Base-by-base conservation (phyloP, 345 rosid species). In the Lagerstroemia speciosa region DNA sequence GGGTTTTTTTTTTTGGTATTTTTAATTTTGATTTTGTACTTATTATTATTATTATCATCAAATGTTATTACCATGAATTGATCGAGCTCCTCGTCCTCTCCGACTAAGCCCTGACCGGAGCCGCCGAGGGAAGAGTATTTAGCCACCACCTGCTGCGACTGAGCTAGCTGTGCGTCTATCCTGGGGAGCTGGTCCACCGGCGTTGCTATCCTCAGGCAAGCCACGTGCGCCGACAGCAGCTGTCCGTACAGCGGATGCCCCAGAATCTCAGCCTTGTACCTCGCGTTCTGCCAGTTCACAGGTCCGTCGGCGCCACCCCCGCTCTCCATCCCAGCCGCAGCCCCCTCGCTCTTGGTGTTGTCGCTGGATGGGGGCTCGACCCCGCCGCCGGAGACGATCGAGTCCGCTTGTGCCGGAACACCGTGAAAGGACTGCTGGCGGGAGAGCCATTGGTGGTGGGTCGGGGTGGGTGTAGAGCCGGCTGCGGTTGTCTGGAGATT, bases 171-270 rank as follows among this genome's bases (percentile, higher is more conserved):
- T 3, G 98, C 92, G 60, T 95, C 99, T 43, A 95, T 95, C 78
- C 98, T 86, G 27, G 97, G 97, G 67, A 91, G 63, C 78, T 91
- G 98, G 77, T 93, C 97, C 9, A 93, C 97, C 48, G 98, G 98
- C 63, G 98, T 93, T 1, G 97, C 97, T 70, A 93, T 85, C 75
- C 98, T 79, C 64, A 93, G 75, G 57, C 96, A 91, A 5, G 98
- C 87, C 33, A 89, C 97, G 78, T 91, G 97, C 20, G 98, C 94
- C 62, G 93, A 83, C 79, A 95, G 75, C 63, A 95, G 82, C 87
- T 95, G 98, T 68, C 90, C 98, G 72, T 92, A 95, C 69, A 89
- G 75, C 8, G 98, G 98, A 68, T 95, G 99, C 19, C 87, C 67
- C 71, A 95, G 81, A 73, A 95, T 87, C 78, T 92, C 97, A 72